Evolutionary conservation across 768 basidiomycete genomes (phyloP).

Genomic region (Exidia glandulosa): DNA sequence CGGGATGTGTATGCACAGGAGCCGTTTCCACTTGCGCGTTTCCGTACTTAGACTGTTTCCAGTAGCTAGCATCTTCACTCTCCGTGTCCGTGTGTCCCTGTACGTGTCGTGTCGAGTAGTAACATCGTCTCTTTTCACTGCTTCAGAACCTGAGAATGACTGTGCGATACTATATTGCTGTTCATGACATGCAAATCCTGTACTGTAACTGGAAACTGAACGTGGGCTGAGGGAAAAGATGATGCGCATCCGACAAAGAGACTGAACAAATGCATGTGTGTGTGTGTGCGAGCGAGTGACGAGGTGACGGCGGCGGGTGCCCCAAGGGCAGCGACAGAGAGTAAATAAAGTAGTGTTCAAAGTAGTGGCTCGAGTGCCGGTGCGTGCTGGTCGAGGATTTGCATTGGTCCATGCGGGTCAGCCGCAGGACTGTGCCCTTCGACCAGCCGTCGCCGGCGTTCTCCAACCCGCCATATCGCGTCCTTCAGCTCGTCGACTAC

Average conservation of each 20-base stretch:
- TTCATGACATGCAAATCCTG: background rate
- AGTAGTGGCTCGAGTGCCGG: too few species aligned
- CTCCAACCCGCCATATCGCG: slow-evolving; percentile 79
- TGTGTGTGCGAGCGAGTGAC: background rate
- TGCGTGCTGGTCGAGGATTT: background rate
- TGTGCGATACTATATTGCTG: background rate
- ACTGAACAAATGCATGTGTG: background rate
- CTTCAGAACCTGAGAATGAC: too few species aligned
- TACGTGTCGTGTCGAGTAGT: too few species aligned
- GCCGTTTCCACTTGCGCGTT: too few species aligned
- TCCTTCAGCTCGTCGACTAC: slow-evolving; percentile 79
- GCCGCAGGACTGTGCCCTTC: slow-evolving; percentile 6
- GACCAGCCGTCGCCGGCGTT: slow-evolving; percentile 46
- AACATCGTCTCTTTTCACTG: too few species aligned
- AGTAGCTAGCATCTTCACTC: too few species aligned
- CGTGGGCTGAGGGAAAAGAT: background rate
- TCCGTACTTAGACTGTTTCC: too few species aligned
- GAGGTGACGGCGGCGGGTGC: too few species aligned
- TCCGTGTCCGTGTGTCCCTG: too few species aligned
- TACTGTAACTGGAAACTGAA: background rate
- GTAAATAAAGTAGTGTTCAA: too few species aligned
- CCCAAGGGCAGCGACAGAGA: too few species aligned
- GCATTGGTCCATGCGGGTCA: background rate
- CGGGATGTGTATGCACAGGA: too few species aligned
- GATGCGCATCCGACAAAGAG: background rate